phyloP scores from a whole-genome alignment of 2,329 filamentous ascomycete genomes.

The Dactylonectria macrodidyma region DNA sequence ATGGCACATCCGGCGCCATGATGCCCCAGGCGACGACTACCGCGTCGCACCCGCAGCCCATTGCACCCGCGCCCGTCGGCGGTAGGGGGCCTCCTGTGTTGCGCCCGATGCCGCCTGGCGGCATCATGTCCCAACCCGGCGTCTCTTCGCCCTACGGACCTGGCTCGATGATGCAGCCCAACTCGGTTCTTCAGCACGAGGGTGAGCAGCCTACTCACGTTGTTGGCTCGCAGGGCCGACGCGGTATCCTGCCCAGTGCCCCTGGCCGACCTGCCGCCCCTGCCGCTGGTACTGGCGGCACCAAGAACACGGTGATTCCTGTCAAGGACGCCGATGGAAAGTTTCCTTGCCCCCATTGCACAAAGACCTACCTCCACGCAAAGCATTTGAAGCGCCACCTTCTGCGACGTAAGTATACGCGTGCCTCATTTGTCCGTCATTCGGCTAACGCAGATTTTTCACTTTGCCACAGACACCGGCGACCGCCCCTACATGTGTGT shows the following conservation, averaged over 20 bases:
- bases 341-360: constrained; percentile 98
- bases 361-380: constrained; percentile 96
- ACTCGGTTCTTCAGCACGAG: constrained; percentile 66
- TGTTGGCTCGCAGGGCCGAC: constrained; percentile 92
- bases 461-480: constrained; percentile 81
- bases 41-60: constrained; percentile 80
- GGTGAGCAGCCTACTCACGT: constrained; percentile 86
- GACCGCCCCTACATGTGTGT: constrained; percentile 99
- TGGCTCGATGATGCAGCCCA: constrained; percentile 70
- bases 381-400: constrained; percentile 98
- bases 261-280: constrained; percentile 87
- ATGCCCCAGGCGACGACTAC: constrained; percentile 77
- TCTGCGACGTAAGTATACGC: constrained; percentile 84
- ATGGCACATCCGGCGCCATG: constrained; percentile 71
- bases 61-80: constrained; percentile 78
- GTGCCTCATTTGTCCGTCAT: constrained; percentile 8
- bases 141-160: constrained; percentile 74
- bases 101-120: constrained; percentile 80
- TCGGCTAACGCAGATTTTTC: constrained; percentile 16
- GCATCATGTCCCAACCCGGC: constrained; percentile 71
- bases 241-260: constrained; percentile 92
- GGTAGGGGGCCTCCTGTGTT: constrained; percentile 71
- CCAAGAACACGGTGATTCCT: constrained; percentile 87
- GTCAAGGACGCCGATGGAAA: constrained; percentile 98
- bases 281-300: constrained; percentile 75